These are phyloP conservation scores for Coniochaeta sp. DNA, from an alignment of 2,329 filamentous ascomycete genomes.

Conservation along the genomic window DNA sequence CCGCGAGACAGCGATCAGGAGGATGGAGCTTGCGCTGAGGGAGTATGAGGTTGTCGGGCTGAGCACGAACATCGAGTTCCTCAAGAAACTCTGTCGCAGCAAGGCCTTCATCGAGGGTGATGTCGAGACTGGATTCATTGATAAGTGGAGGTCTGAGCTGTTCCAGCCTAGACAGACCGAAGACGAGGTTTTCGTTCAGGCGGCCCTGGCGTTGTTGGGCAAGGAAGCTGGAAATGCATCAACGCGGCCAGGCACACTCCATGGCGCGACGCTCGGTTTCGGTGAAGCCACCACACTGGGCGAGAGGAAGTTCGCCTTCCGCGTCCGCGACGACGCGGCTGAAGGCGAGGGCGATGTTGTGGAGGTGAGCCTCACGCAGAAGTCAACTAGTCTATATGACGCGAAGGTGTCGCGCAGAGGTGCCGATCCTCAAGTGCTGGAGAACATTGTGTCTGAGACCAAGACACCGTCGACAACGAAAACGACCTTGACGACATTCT, in stretches of 20 bases:
- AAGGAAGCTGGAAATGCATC: conserved; percentile 24
- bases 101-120: conserved; percentile 77
- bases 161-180: conserved; percentile 57
- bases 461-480: conserved; percentile 20
- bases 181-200: conserved; percentile 77
- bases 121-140: conserved; percentile 94
- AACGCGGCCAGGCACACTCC: conserved; percentile 21
- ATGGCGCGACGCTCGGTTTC: conserved; percentile 48
- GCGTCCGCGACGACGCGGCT: conserved; percentile 41
- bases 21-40: conserved; percentile 70
- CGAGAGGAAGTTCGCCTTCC: conserved; percentile 42
- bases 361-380: conserved; percentile 41
- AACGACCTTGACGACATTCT: conserved; percentile 60
- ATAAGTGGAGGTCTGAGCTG: conserved; percentile 74
- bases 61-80: conserved; percentile 92
- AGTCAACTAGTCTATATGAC: conserved; percentile 36
- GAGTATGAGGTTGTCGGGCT: conserved; percentile 90
- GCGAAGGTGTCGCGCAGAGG: conserved; percentile 33
- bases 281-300: conserved; percentile 30
- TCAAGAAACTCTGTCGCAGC: conserved; percentile 79
- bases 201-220: conserved; percentile 66
- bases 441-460: conserved; percentile 36
- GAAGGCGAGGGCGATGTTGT: conserved; percentile 54
- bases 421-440: conserved; percentile 31
- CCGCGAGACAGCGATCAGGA: conserved; percentile 73